Percentiles rank a stretch among this genome's conserved stretches.
Evolutionary conservation across 805 yeast species (phyloP).

Genomic region (Cyberlindnera galapagoensis): DNA sequence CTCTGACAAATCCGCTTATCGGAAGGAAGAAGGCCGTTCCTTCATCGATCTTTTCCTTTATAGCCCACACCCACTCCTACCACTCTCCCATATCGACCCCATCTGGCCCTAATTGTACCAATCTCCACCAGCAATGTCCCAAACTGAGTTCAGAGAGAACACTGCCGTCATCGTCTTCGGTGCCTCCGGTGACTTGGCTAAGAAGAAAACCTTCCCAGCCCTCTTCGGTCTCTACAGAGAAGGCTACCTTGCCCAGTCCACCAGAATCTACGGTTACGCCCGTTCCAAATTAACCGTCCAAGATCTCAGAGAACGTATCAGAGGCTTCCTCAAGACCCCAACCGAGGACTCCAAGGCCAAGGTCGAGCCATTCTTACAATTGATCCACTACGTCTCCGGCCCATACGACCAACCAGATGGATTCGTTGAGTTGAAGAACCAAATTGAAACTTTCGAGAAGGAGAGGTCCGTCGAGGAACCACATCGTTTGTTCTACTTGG

Average conservation of each 20-base stretch:
- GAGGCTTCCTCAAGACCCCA: conserved; percentile 51
- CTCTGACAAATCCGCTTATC: too few species aligned
- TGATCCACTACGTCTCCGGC: conserved; percentile 68
- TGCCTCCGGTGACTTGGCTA: conserved; percentile 92
- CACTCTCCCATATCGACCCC: neutral
- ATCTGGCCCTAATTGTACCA: neutral
- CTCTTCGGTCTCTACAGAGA: conserved; percentile 69
- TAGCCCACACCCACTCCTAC: too few species aligned
- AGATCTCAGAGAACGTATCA: conserved; percentile 63
- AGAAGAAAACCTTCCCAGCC: conserved; percentile 91
- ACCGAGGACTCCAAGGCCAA: conserved; percentile 36
- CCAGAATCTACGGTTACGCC: conserved; percentile 87
- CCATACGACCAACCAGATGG: conserved; percentile 78
- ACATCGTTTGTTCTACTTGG: conserved; percentile 85
- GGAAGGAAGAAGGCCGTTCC: too few species aligned
- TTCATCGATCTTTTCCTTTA: too few species aligned
- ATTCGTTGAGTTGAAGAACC: conserved; percentile 48
- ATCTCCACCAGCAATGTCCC: conserved; percentile 1
- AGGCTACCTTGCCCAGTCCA: conserved; percentile 64
- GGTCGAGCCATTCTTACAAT: conserved; percentile 55
- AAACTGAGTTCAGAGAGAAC: conserved; percentile 47
- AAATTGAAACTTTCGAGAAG: conserved; percentile 54
- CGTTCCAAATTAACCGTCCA: conserved; percentile 66
- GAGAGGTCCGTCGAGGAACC: conserved; percentile 40
- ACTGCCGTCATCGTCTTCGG: conserved; percentile 81